Evolutionary conservation across 352 stramenopile genomes (phyloP).

Genomic region (Pythium monospermum): DNA sequence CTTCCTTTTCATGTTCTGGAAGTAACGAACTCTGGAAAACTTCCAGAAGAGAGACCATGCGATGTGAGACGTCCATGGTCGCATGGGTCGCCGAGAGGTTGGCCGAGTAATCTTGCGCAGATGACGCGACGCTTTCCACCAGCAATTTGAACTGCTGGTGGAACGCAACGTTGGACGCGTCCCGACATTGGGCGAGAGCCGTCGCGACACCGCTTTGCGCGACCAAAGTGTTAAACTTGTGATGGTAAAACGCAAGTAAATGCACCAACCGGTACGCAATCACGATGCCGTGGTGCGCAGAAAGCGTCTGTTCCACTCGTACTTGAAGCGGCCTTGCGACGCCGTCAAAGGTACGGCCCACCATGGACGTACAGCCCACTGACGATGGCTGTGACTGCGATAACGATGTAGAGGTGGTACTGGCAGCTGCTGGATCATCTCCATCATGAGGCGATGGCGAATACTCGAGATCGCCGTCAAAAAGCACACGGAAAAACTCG

Average conservation of each 20-base stretch:
- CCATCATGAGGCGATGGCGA: conserved; percentile 4
- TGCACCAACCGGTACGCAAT: conserved; percentile 65
- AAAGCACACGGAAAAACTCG: conserved; percentile 78
- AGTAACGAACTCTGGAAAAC: conserved; percentile 57
- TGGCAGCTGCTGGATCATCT: neutral
- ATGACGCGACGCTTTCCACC: conserved; percentile 36
- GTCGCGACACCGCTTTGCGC: conserved; percentile 25
- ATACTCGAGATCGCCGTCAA: conserved; percentile 52
- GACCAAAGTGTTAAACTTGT: conserved; percentile 52
- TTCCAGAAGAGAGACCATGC: conserved; percentile 47
- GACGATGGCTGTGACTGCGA: no score
- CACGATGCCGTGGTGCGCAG: conserved; percentile 44
- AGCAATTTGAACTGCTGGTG: conserved; percentile 46
- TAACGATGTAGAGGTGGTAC: no score
- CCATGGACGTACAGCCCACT: conserved; percentile 40
- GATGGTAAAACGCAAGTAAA: conserved; percentile 59
- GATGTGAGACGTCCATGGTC: conserved; percentile 53
- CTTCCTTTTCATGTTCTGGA: conserved; percentile 41
- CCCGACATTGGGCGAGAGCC: conserved; percentile 35
- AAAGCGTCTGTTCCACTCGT: conserved; percentile 59
- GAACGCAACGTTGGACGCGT: conserved; percentile 43
- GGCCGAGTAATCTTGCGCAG: conserved; percentile 50
- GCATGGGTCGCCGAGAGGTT: conserved; percentile 53
- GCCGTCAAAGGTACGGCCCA: conserved; percentile 53
- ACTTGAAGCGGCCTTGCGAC: conserved; percentile 56